Evolutionary conservation across 176 grass and related monocot genomes (phyloP).

Genomic region (Carex cristatella): DNA sequence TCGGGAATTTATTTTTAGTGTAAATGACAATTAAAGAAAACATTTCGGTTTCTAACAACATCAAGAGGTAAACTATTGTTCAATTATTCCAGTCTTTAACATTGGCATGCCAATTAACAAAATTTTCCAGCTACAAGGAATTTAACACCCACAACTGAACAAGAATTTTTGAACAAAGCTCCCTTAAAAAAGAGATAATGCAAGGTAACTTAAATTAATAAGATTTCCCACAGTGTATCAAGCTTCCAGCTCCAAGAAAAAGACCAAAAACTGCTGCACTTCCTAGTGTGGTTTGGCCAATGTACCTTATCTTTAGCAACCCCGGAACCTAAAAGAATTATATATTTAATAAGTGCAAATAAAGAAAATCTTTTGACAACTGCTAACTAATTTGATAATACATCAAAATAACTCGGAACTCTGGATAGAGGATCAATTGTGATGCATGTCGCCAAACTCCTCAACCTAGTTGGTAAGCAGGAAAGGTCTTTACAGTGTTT

Average conservation of each 20-base stretch:
- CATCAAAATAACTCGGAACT: not conserved
- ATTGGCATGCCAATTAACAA: conserved; percentile 7
- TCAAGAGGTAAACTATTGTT: not conserved
- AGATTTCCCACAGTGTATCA: conserved; percentile 91
- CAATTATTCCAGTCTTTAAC: conserved; percentile 10
- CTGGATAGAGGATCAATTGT: not conserved
- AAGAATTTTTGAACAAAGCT: conserved; percentile 7
- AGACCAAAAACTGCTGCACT: conserved; percentile 81
- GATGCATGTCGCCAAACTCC: not conserved
- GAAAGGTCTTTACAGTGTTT: not conserved
- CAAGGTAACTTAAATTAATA: conserved; percentile 39
- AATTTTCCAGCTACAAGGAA: conserved; percentile 7
- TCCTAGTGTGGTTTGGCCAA: conserved; percentile 69
- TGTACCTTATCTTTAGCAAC: conserved; percentile 86
- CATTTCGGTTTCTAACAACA: not conserved
- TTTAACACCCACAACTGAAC: conserved; percentile 9
- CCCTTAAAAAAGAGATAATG: conserved; percentile 14
- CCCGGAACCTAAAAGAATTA: conserved; percentile 52
- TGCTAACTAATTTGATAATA: not conserved
- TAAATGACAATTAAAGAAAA: not conserved
- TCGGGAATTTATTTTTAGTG: not conserved
- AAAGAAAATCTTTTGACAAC: not conserved
- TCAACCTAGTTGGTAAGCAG: not conserved
- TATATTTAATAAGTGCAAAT: not conserved
- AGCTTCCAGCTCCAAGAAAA: conserved; percentile 90